Evolutionary conservation across 1,284 basidiomycete species (phyloP), one percentile per base, ranked within the genome.

Genomic region (Cerrena zonata): DNA sequence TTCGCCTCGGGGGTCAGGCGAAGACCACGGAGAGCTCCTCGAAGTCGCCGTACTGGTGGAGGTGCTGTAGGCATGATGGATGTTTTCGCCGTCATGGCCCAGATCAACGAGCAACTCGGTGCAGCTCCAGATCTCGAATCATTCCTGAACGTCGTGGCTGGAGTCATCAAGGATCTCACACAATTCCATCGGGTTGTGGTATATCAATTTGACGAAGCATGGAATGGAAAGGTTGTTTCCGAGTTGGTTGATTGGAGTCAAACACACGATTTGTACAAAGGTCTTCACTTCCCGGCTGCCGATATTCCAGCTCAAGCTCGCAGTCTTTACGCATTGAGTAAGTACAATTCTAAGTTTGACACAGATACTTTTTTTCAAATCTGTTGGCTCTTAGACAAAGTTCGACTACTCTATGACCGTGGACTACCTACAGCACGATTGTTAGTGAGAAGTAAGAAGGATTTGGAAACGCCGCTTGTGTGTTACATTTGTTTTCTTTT

Each of bases 101-200:
- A 94, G 66, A 87, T 92, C 61, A 92, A 91, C 65, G 88, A 93
- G 56, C 91, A 94, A 66, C 76, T 93, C 4, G 81, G 82, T 0
- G 75, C 77, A 3, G 84, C 89, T 2, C 71, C 77, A 0, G 85
- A 91, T 57, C 65, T 94, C 47, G 80, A 86, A 5, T 71, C 72
- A 15, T 91, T 92, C 64, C 69, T 93, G 62, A 86, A 91, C 60
- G 77, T 92, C 46, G 79, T 82, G 0, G 89, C 89, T 5, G 89
- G 90, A 2, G 77, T 93, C 21, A 78, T 93, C 54, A 88, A 90
- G 65, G 89, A 94, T 61, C 63, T 94, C 52, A 87, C 86, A 5
- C 86, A 86, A 62, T 91, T 91, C 63, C 88, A 91, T 63, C 79
- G 91, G 7, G 88, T 92, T n/a, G 72, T 94, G 66, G 76, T 92